A percentile compares a stretch with the other conserved stretches of the same genome.
Evolutionary conservation across 768 basidiomycete species (phyloP).

Genomic region (Arthromyces matolae): DNA sequence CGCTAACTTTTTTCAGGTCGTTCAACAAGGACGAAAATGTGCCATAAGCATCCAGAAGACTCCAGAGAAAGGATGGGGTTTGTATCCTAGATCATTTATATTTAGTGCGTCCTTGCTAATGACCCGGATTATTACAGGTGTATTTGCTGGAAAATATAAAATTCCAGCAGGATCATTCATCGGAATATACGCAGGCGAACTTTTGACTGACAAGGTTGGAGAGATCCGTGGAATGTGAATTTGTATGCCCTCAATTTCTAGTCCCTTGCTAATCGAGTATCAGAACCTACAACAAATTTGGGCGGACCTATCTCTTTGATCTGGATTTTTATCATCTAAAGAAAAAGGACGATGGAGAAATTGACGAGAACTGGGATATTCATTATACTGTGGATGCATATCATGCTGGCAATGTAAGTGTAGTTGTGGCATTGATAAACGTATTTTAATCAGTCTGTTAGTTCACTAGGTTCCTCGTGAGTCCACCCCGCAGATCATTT

Average conservation of each 20-base stretch:
- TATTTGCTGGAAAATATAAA: conserved; percentile 61
- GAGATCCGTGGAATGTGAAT: conserved; percentile 66
- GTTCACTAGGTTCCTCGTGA: conserved; percentile 89
- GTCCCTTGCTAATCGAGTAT: conserved; percentile 3
- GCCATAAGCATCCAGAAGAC: conserved; percentile 69
- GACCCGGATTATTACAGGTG: conserved; percentile 41
- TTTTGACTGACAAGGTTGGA: conserved; percentile 64
- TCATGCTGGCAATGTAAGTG: conserved; percentile 76
- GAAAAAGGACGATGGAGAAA: conserved; percentile 23
- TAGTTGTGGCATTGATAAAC: too few relatives aligned
- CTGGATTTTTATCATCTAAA: conserved; percentile 73
- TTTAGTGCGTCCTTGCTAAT: too few relatives aligned
- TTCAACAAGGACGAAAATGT: conserved; percentile 72
- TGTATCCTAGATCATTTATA: conserved; percentile 16
- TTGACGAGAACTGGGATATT: conserved; percentile 33
- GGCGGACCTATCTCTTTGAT: conserved; percentile 78
- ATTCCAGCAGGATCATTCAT: conserved; percentile 71
- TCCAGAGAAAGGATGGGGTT: conserved; percentile 81
- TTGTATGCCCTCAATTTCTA: neutral
- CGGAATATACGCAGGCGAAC: conserved; percentile 84
- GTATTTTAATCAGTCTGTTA: too few relatives aligned
- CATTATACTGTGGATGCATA: conserved; percentile 80
- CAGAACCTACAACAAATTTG: conserved; percentile 73
- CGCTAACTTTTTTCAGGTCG: conserved; percentile 49
- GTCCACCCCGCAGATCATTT: conserved; percentile 22